Evolutionary conservation across 768 basidiomycete genomes (phyloP).

Genomic region (Psilocybe cyanescens): DNA sequence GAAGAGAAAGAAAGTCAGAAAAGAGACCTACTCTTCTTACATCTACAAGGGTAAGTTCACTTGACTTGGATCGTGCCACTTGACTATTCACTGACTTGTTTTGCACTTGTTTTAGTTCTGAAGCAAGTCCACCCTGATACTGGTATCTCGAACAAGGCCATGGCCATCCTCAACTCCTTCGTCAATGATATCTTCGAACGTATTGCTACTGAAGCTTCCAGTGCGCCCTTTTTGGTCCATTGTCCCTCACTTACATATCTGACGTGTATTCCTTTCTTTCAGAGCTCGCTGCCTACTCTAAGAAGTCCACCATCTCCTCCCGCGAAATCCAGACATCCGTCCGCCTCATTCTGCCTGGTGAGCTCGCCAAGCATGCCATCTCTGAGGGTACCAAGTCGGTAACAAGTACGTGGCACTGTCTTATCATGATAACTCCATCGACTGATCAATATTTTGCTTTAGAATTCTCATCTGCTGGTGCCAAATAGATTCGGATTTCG

Average conservation of each 20-base stretch:
- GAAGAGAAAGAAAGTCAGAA: constrained; percentile 83
- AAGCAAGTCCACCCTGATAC: constrained; percentile 99
- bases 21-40: constrained; percentile 94
- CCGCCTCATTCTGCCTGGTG: constrained; percentile 94
- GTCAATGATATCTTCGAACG: constrained; percentile 96
- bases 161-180: constrained; percentile 91
- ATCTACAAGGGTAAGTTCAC: constrained; percentile 75
- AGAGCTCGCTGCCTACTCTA: constrained; percentile 98
- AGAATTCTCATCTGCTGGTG: constrained; percentile 65
- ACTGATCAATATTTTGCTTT: constrained; percentile 11
- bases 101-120: constrained; percentile 57
- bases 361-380: constrained; percentile 98
- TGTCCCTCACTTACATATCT: neutral
- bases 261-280: constrained; percentile 17
- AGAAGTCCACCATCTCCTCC: constrained; percentile 98
- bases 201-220: constrained; percentile 88
- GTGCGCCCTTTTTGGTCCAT: constrained; percentile 42
- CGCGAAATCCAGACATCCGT: constrained; percentile 98
- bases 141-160: constrained; percentile 97
- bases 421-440: neutral
- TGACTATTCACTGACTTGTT: constrained; percentile 11
- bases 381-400: constrained; percentile 82
- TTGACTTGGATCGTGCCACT: constrained; percentile 25
- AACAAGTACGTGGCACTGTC: constrained; percentile 44
- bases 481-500: constrained; percentile 43